Percentiles rank a stretch among this genome's conserved stretches.
Conservation (phyloP, 108 stramenopile species). For the Schizochytrium sp. region DNA sequence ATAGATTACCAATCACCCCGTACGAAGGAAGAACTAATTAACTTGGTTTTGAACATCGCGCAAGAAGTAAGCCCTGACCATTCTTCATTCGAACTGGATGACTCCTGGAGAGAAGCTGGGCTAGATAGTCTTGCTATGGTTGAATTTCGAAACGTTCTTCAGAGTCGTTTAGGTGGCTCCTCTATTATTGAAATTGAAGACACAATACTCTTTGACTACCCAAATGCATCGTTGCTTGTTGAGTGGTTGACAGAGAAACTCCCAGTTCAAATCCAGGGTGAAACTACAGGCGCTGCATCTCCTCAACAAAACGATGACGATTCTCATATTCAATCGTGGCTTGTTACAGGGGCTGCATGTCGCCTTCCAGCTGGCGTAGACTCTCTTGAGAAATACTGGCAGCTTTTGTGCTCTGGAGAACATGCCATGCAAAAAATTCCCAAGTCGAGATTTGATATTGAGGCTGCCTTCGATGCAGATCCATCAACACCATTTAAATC, state of each 20-base stretch:
- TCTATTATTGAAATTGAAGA: neutral
- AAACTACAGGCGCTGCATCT: too few relatives aligned
- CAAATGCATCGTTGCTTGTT: neutral
- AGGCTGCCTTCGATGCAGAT: neutral
- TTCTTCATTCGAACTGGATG: neutral
- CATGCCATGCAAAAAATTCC: conserved; percentile 12
- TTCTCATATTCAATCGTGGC: too few relatives aligned
- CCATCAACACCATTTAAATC: neutral
- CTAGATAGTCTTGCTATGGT: conserved; percentile 62
- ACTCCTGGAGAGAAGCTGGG: conserved; percentile 27
- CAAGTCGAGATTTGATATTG: neutral
- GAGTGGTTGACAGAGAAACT: too few relatives aligned
- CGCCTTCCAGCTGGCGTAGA: conserved; percentile 19
- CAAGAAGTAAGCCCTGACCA: conserved; percentile 38
- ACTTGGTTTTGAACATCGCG: neutral
- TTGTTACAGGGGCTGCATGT: neutral
- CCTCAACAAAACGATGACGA: too few relatives aligned
- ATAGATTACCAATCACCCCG: neutral
- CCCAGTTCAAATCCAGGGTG: too few relatives aligned
- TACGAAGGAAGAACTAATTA: neutral
- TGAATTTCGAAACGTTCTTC: conserved; percentile 48
- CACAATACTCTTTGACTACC: conserved; percentile 65
- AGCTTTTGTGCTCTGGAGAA: neutral
- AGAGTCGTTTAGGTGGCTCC: neutral
- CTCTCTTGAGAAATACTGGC: conserved; percentile 31